These are phyloP conservation scores for Annulohypoxylon maeteangense DNA, from an alignment of 495 filamentous ascomycete genomes.

Conservation along the genomic window DNA sequence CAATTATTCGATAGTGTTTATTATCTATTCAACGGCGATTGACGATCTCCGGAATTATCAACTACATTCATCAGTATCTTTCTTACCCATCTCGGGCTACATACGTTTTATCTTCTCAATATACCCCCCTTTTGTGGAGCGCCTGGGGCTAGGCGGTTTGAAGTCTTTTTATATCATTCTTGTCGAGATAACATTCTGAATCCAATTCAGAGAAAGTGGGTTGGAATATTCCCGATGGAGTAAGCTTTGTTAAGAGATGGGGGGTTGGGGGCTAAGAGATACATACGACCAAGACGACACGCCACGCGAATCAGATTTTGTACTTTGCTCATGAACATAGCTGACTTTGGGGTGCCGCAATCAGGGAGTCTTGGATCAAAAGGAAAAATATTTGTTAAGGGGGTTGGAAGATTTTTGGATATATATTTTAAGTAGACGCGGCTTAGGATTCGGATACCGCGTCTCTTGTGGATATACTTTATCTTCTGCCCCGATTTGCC, in stretches of 20 bases:
- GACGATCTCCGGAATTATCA: constrained; percentile 24
- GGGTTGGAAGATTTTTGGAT: constrained; percentile 23
- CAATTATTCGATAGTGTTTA: constrained; percentile 40
- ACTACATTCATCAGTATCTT: constrained; percentile 28
- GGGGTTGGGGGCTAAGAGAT: constrained; percentile 28
- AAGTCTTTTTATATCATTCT: constrained; percentile 24
- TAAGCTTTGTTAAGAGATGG: constrained; percentile 7
- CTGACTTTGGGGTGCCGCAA: constrained; percentile 28
- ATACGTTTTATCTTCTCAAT: constrained; percentile 34
- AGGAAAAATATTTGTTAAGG: constrained; percentile 13
- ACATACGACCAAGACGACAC: constrained; percentile 39
- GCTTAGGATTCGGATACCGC: constrained; percentile 21
- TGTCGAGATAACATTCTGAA: constrained; percentile 1
- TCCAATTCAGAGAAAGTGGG: not conserved
- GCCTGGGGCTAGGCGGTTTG: constrained; percentile 28
- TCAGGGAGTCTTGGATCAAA: constrained; percentile 31
- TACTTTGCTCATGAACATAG: constrained; percentile 24
- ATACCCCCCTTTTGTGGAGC: constrained; percentile 39
- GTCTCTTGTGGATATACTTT: constrained; percentile 23
- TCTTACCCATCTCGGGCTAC: constrained; percentile 25
- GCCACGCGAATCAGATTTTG: constrained; percentile 41
- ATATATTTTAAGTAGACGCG: constrained; percentile 6
- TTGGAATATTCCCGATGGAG: constrained; percentile 7
- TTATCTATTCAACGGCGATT: constrained; percentile 25
- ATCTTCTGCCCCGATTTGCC: constrained; percentile 30